Evolutionary conservation across 306 rosid species (phyloP).

Genomic region (Neltuma alba): DNA sequence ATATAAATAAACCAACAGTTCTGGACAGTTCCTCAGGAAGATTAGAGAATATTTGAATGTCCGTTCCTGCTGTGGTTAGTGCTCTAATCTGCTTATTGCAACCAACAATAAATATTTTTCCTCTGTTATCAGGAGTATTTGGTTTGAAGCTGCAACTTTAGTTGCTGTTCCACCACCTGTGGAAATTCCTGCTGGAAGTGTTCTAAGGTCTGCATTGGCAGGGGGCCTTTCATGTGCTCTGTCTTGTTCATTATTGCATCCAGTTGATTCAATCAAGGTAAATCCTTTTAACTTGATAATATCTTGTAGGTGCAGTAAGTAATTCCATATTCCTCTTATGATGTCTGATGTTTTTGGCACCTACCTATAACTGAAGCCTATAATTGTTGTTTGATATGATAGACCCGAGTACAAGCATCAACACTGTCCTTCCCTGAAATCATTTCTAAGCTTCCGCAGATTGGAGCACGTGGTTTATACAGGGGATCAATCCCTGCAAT

Average conservation of each 20-base stretch:
- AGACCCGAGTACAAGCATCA: constrained; percentile 99
- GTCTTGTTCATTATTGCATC: constrained; percentile 89
- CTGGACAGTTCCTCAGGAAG: background rate
- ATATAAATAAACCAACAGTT: background rate
- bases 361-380: constrained; percentile 24
- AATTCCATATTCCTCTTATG: constrained; percentile 22
- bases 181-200: constrained; percentile 94
- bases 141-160: constrained; percentile 99
- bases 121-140: constrained; percentile 76
- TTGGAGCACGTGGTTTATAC: constrained; percentile 84
- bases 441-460: constrained; percentile 93
- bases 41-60: background rate
- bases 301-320: constrained; percentile 8
- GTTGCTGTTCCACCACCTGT: constrained; percentile 98
- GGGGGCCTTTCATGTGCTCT: constrained; percentile 99
- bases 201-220: constrained; percentile 96
- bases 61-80: constrained; percentile 2
- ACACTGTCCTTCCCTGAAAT: constrained; percentile 86
- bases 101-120: constrained; percentile 26
- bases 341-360: constrained; percentile 25
- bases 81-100: background rate
- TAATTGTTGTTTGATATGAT: constrained; percentile 40
- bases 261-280: constrained; percentile 95
- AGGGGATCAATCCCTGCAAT: constrained; percentile 98
- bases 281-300: constrained; percentile 28